Conservation (phyloP, 495 filamentous ascomycete genomes). For the Penicillium steckii region DNA sequence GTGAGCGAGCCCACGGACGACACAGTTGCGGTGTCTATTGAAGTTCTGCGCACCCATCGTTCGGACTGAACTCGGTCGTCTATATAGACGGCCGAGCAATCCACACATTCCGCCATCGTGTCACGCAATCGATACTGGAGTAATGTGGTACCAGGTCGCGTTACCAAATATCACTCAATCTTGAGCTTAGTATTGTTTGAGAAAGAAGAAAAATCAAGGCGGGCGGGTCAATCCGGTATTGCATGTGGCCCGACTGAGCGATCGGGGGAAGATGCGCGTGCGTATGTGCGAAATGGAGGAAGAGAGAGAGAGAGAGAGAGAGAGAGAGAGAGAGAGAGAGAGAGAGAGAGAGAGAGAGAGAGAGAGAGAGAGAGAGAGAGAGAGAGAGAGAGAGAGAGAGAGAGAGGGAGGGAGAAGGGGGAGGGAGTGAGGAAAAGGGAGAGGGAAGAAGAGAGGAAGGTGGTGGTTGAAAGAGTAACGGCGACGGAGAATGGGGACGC, state of each 20-base stretch:
- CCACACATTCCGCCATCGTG: slow-evolving; percentile 62
- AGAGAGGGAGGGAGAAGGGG: neutral
- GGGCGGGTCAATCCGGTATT: slow-evolving; percentile 11
- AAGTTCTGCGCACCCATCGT: slow-evolving; percentile 50
- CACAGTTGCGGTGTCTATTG: slow-evolving; percentile 28
- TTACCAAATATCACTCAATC: slow-evolving; percentile 13
- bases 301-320: slow-evolving; percentile 6
- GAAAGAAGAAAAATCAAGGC: slow-evolving; percentile 12
- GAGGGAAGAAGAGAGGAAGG: neutral
- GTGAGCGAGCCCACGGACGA: slow-evolving; percentile 26
- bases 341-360: neutral
- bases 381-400: no score
- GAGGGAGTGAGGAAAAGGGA: neutral
- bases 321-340: neutral
- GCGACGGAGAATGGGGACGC: neutral
- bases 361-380: neutral
- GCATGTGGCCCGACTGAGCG: slow-evolving; percentile 23
- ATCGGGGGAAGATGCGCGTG: no score
- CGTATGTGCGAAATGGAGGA: neutral
- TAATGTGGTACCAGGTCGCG: slow-evolving; percentile 11
- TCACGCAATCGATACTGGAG: slow-evolving; percentile 12
- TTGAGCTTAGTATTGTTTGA: neutral
- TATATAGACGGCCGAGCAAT: slow-evolving; percentile 81
- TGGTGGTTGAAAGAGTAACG: neutral
- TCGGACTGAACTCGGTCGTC: slow-evolving; percentile 70